Evolutionary conservation across 495 filamentous ascomycete species (phyloP).

Genomic region (Penicillium mononematosum): DNA sequence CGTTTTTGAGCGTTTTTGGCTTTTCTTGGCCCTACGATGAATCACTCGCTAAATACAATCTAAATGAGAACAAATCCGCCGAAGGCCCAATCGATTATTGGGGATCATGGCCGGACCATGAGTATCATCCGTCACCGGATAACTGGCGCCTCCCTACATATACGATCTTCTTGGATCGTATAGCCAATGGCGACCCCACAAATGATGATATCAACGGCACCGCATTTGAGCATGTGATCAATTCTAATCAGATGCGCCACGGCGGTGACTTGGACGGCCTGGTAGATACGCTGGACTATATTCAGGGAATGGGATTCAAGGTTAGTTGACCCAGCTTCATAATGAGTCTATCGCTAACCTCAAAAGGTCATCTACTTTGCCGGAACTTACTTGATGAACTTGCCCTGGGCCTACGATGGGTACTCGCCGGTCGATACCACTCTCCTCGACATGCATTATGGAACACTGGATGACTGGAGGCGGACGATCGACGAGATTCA

Average conservation of each 20-base stretch:
- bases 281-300: slow-evolving; percentile 38
- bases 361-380: slow-evolving; percentile 35
- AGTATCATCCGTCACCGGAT: slow-evolving; percentile 39
- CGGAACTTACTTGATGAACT: slow-evolving; percentile 42
- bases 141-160: slow-evolving; percentile 48
- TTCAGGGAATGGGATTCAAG: slow-evolving; percentile 43
- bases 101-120: slow-evolving; percentile 41
- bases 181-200: slow-evolving; percentile 38
- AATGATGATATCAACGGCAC: slow-evolving; percentile 23
- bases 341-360: background rate
- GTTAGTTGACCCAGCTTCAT: slow-evolving; percentile 2
- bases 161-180: slow-evolving; percentile 41
- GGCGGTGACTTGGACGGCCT: slow-evolving; percentile 41
- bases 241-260: slow-evolving; percentile 41
- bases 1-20: slow-evolving; percentile 16
- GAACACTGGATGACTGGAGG: slow-evolving; percentile 39
- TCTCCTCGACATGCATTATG: slow-evolving; percentile 40
- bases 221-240: slow-evolving; percentile 33
- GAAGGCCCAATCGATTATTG: slow-evolving; percentile 35
- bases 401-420: slow-evolving; percentile 44
- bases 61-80: slow-evolving; percentile 41
- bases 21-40: slow-evolving; percentile 22
- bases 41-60: slow-evolving; percentile 32
- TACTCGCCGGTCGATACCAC: slow-evolving; percentile 42
- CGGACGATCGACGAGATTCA: slow-evolving; percentile 34